A percentile compares a stretch with the other conserved stretches of the same genome.
Conservation (phyloP, 129 eudicot genomes). For the Centella asiatica region DNA sequence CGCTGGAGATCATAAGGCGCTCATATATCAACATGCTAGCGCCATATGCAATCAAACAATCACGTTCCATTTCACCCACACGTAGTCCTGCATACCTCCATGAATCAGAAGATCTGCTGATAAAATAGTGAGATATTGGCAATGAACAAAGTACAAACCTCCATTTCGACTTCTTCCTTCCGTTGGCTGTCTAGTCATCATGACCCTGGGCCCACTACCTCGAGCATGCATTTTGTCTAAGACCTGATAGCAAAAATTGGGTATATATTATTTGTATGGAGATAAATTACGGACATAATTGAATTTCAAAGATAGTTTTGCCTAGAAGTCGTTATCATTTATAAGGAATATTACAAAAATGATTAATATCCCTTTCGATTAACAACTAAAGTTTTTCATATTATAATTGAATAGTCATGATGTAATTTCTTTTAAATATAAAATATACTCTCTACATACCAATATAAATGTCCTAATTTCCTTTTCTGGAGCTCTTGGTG, state of each 20-base stretch:
- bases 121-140: background rate
- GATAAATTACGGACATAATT: background rate
- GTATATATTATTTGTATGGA: background rate
- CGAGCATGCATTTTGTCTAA: constrained; percentile 95
- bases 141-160: constrained; percentile 30
- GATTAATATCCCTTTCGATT: too few species aligned
- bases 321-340: too few species aligned
- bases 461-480: too few species aligned
- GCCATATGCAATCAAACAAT: constrained; percentile 90
- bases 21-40: constrained; percentile 70
- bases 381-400: too few species aligned
- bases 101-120: constrained; percentile 6
- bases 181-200: constrained; percentile 85
- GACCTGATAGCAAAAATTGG: constrained; percentile 33
- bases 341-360: too few species aligned
- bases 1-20: constrained; percentile 81
- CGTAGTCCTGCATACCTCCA: constrained; percentile 47
- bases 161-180: constrained; percentile 86
- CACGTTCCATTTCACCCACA: constrained; percentile 98
- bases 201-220: constrained; percentile 73
- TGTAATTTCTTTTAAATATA: too few species aligned
- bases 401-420: too few species aligned
- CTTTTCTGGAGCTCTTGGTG: too few species aligned
- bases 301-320: background rate
- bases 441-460: too few species aligned